Evolutionary conservation across 768 basidiomycete genomes (phyloP).

Genomic region (Clitopilus passeckerianus): DNA sequence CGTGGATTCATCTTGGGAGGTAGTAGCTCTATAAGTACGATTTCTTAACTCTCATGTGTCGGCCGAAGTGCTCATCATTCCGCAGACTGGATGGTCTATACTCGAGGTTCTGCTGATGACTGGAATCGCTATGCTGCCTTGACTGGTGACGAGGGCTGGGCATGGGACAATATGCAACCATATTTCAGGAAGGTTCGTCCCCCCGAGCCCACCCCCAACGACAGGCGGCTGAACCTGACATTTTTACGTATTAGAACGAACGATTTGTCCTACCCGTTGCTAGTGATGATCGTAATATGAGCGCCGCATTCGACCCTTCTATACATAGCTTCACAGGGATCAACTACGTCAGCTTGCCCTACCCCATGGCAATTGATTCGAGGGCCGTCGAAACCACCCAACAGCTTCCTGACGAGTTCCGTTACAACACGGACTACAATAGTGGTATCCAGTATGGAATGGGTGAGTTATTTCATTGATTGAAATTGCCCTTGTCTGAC

Average conservation of each 20-base stretch:
- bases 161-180: constrained; percentile 20
- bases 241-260: constrained; percentile 22
- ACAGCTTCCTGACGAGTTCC: constrained; percentile 18
- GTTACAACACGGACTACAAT: constrained; percentile 17
- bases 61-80: not conserved
- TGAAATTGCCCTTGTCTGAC: not conserved
- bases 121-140: constrained; percentile 9
- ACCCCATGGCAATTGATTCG: constrained; percentile 18
- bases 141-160: constrained; percentile 18
- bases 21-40: constrained; percentile 20
- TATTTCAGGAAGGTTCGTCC: constrained; percentile 13
- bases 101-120: constrained; percentile 10
- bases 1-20: constrained; percentile 24
- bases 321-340: constrained; percentile 24
- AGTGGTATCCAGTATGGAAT: constrained; percentile 16
- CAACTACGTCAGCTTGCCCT: constrained; percentile 21
- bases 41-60: not conserved
- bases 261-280: constrained; percentile 10
- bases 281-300: constrained; percentile 24
- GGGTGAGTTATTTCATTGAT: constrained; percentile 8
- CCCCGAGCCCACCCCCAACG: not conserved
- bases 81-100: constrained; percentile 13
- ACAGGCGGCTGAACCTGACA: not conserved
- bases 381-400: constrained; percentile 24
- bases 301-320: constrained; percentile 23